Evolutionary conservation across 805 yeast genomes (phyloP), one percentile per base, ranked within the genome.

Genomic region (Metschnikowia drakensbergensis): DNA sequence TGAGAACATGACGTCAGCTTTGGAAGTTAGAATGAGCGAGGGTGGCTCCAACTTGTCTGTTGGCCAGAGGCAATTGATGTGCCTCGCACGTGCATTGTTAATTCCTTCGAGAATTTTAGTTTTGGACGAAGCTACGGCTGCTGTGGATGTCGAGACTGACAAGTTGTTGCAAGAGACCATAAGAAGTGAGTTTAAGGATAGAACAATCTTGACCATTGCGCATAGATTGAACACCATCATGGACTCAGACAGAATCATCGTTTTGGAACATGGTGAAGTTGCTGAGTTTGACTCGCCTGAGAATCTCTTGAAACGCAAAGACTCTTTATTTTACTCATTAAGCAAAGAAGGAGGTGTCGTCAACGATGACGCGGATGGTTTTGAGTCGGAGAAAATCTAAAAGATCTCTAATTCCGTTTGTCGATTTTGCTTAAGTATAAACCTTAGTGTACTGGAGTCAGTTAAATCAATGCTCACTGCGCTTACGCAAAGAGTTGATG

Each of bases 111-210:
- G 69, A 41, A 77, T 87, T 37, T 72, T 87, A 53, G 82, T 87
- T 6, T 68, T 87, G 59, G 96, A 87, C 66, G 96, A 87, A 67
- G 95, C 95, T 9, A 87, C 96, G 2, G 94, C 96, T 4, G 90
- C 92, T 5, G 94, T 87, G 45, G 96, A 87, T 67, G 91, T 86
- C 33, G 88, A 86, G 61, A 87, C 96, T 2, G 96, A 87, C 66
- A 71, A 81, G 52, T 77, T 86, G 47, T 75, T 87, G 45, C 95
- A 87, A 69, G 81, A 84, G 52, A 87, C 96, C 1, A 87, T 87
- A 45, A 76, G 94, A 66, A 68, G 75, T 1, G 89, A 86, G 37
- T 87, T 87, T 61, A 79, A 80, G 54, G 84, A 85, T 46, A 77
- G 90, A 64, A 87, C 95, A 0, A 87, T 87, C 57, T 71, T 87